phyloP scores from a whole-genome alignment of 2,329 filamentous ascomycete genomes.

The Corinectria fuckeliana region DNA sequence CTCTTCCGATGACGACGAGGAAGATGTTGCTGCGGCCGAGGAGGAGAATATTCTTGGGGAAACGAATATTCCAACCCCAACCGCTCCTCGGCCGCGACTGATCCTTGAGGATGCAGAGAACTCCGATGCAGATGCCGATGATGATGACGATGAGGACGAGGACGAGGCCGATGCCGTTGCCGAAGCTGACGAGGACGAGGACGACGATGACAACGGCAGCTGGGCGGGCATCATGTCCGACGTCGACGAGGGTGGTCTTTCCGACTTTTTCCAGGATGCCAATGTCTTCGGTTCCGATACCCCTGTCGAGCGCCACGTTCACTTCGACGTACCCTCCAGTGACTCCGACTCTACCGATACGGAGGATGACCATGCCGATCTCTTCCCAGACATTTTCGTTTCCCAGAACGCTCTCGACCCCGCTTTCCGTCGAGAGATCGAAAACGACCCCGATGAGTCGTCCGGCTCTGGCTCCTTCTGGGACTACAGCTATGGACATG shows the following conservation, averaged over 20 bases:
- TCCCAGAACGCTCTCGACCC: constrained; percentile 77
- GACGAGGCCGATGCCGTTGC: constrained; percentile 49
- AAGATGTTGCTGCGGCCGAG: constrained; percentile 79
- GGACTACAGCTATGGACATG: constrained; percentile 63
- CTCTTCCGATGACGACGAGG: constrained; percentile 78
- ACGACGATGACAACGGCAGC: constrained; percentile 53
- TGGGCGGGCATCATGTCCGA: constrained; percentile 64
- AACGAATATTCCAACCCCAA: constrained; percentile 46
- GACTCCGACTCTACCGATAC: constrained; percentile 71
- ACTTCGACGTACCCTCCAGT: constrained; percentile 72
- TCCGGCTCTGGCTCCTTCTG: constrained; percentile 67
- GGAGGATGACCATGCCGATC: constrained; percentile 66
- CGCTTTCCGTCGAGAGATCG: constrained; percentile 74
- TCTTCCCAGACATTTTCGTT: constrained; percentile 81
- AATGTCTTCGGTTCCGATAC: constrained; percentile 51
- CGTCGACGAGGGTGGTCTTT: constrained; percentile 51
- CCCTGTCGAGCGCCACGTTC: constrained; percentile 68
- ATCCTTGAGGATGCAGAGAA: constrained; percentile 44
- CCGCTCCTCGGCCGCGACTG: constrained; percentile 58
- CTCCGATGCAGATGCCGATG: constrained; percentile 44
- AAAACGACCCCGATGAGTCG: constrained; percentile 68
- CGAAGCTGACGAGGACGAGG: constrained; percentile 45
- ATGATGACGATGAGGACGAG: constrained; percentile 43
- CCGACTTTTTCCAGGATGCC: constrained; percentile 51
- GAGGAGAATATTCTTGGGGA: constrained; percentile 72